Percentiles rank a stretch among this genome's conserved stretches.
Conservation (phyloP, 2,329 filamentous ascomycete species). For the Calonectria leucothoes region DNA sequence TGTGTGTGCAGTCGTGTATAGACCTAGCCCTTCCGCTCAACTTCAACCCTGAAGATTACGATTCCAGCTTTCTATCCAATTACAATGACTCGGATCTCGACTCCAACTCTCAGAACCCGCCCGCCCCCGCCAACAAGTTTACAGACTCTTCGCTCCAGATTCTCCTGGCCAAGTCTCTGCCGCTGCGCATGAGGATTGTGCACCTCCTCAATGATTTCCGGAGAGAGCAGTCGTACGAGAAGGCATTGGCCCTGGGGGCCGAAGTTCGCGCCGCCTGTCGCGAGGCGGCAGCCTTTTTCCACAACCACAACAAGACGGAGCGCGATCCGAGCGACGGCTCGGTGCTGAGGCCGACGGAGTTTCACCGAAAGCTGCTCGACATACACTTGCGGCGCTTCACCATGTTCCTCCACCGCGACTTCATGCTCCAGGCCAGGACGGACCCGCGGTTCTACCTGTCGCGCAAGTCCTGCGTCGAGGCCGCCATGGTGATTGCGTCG, state of each 20-base stretch:
- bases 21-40: slow-evolving; percentile 38
- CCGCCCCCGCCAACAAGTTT: slow-evolving; percentile 20
- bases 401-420: slow-evolving; percentile 43
- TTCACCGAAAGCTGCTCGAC: slow-evolving; percentile 39
- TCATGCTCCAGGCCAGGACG: slow-evolving; percentile 38
- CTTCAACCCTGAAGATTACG: slow-evolving; percentile 31
- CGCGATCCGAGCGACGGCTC: not conserved
- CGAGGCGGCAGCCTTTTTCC: slow-evolving; percentile 38
- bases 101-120: not conserved
- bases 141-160: slow-evolving; percentile 40
- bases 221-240: slow-evolving; percentile 34
- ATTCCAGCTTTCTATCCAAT: slow-evolving; percentile 34
- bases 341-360: slow-evolving; percentile 29
- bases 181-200: slow-evolving; percentile 34
- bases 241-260: slow-evolving; percentile 30
- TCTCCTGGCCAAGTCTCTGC: slow-evolving; percentile 33
- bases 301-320: slow-evolving; percentile 1
- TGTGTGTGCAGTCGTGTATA: slow-evolving; percentile 36
- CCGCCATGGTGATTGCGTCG: slow-evolving; percentile 38
- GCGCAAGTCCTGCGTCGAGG: slow-evolving; percentile 39
- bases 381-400: slow-evolving; percentile 40
- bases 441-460: slow-evolving; percentile 41
- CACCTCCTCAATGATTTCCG: slow-evolving; percentile 37
- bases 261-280: slow-evolving; percentile 37
- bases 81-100: slow-evolving; percentile 38